Base-by-base conservation (phyloP, 805 yeast species). In the Candida lessepsii region DNA sequence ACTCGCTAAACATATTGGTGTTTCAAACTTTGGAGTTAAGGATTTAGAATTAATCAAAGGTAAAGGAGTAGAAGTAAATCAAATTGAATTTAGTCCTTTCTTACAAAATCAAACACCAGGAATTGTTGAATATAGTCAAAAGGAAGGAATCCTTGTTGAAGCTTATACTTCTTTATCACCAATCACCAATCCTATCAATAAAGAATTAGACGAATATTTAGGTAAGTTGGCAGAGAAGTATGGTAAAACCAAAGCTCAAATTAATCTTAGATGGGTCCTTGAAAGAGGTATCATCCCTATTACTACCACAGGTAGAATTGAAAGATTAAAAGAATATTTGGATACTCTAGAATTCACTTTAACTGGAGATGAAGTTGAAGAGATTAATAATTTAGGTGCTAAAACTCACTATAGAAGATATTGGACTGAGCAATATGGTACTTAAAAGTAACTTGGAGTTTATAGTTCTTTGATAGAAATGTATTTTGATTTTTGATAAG, bases 101-200 rank as follows among this genome's bases (percentile, higher is more conserved):
- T 63, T 81, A 49, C 86, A 78, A 52, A 64, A 80, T 45, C 87
- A 81, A 56, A 66, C 83, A 3, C 78, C 80, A 0, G 84, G 78
- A 0, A 66, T 75, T 43, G 70, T 71, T 20, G 71, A 76, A 10
- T 83, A 67, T 51, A 65, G 74, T 42, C 57, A 75, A 48, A 51
- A 71, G 32, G 50, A 83, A 37, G 61, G 60, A 23, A 81, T 83
- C 44, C 53, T 68, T 20, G 46, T 83, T 11, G 84, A 78, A 53
- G 88, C 86, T 1, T 85, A 81, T 58, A 71, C 80, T 5, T 87
- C 91, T 16, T 65, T 83, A 47, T 76, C 79, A 11, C 87, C 89
- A 4, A 53, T 83, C 26, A 68, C 70, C 44, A 26, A 31, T 20
- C 33, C 37, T n/a, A 38, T 27, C 6, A 35, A 36, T 15, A 29